These are phyloP conservation scores for Cupressus sempervirens DNA, from an alignment of 75 land plant genomes.

Conservation along the genomic window DNA sequence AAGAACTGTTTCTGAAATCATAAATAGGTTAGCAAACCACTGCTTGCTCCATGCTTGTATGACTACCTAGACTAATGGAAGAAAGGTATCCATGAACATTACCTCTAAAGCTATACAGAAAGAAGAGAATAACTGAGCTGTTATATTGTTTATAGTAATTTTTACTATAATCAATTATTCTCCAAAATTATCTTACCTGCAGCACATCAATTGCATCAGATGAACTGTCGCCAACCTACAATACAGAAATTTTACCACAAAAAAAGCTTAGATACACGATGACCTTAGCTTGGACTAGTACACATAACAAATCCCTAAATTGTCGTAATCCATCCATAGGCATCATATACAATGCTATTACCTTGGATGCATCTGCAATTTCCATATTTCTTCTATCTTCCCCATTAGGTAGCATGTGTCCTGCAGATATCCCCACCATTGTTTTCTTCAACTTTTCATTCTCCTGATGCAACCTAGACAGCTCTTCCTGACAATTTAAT, in stretches of 20 bases:
- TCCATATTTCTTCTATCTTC: constrained; percentile 16
- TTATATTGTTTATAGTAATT: background rate
- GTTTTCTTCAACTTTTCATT: constrained; percentile 55
- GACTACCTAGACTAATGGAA: background rate
- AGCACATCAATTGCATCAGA: background rate
- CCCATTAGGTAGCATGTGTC: constrained; percentile 22
- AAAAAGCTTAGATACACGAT: too few relatives aligned
- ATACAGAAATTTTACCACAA: background rate
- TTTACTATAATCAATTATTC: background rate
- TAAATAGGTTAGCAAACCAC: background rate
- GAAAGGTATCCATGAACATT: background rate
- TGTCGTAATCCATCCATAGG: background rate
- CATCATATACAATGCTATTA: constrained; percentile 10
- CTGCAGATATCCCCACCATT: constrained; percentile 24
- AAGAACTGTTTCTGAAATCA: background rate
- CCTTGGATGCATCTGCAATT: constrained; percentile 24
- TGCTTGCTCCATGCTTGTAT: background rate
- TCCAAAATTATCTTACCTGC: background rate
- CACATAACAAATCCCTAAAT: background rate
- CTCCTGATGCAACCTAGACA: constrained; percentile 55
- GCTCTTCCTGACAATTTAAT: constrained; percentile 47
- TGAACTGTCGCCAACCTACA: constrained; percentile 8
- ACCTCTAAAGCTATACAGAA: background rate
- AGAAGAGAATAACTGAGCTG: background rate
- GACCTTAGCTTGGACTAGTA: background rate